Evolutionary conservation across 2,329 filamentous ascomycete genomes (phyloP), one percentile per base, ranked within the genome.

Genomic region (Periconia sp.): DNA sequence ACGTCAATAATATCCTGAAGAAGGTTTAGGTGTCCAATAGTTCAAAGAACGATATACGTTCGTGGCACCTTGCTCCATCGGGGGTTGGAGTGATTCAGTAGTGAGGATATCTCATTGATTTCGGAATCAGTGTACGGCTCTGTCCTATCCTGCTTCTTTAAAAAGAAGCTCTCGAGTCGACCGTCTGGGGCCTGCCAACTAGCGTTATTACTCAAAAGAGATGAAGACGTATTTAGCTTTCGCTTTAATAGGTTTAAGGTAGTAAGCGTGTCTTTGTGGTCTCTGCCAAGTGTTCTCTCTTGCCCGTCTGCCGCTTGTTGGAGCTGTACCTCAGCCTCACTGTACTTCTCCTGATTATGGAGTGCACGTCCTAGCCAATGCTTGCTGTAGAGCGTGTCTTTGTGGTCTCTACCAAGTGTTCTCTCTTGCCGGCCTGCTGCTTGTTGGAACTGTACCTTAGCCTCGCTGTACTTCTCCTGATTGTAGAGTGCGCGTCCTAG

Each of bases 11-110:
- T 43, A 10, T 28, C 24, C 7, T 61, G 50, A 4, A 68, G 35
- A 4, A 55, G 12, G 3, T 56, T 30, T 7, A 65, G 38, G 3
- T 45, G 30, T 6, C 52, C 48, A 5, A 68, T 63, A 0, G 32
- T 48, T 1, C 61, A 54, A n/a, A 67, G 46, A 6, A 66, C 40
- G 24, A 56, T 62, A 32, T 65, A 66, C 11, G 56, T 57, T 23
- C 62, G 46, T 2, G 62, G 63, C n/a, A 34, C 48, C 41, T 11
- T 47, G 16, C 34, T 19, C 21, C 45, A 41, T n/a, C 16, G 3
- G 9, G 41, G 33, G 8, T 29, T 41, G 15, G 24, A 44, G 5
- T 31, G 43, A n/a, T n/a, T n/a, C 31, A 35, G 16, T 24, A 21
- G 16, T 21, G 19, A 35, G 12, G 11, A 21, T 35, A 35, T 35